A percentile compares a stretch with the other conserved stretches of the same genome.
Evolutionary conservation across 306 rosid species (phyloP).

Genomic region (Gastrolobium bilobum): DNA sequence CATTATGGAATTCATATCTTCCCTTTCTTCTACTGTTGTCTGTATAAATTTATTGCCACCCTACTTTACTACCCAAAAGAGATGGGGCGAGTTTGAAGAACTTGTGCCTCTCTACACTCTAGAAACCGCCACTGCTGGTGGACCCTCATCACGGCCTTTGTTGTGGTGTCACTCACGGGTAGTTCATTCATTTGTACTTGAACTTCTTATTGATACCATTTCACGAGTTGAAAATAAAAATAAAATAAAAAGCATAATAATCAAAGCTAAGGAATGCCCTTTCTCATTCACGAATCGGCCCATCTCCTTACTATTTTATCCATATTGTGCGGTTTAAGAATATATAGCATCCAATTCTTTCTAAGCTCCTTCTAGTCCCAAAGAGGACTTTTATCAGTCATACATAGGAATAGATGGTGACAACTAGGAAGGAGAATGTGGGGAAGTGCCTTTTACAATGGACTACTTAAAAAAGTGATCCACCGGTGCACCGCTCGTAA

Average conservation of each 20-base stretch:
- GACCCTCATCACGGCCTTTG: conserved; percentile 44
- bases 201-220: conserved; percentile 24
- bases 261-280: background rate
- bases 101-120: conserved; percentile 17
- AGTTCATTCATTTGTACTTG: conserved; percentile 33
- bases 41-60: conserved; percentile 15
- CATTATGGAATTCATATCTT: background rate
- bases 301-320: conserved; percentile 39
- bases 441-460: background rate
- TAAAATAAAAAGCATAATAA: background rate
- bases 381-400: background rate
- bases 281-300: conserved; percentile 31
- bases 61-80: conserved; percentile 29
- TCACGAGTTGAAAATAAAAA: conserved; percentile 17
- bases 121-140: conserved; percentile 39
- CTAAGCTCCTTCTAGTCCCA: conserved; percentile 4
- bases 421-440: conserved; percentile 13
- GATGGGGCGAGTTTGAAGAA: conserved; percentile 1
- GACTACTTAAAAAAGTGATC: too few species aligned
- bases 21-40: background rate
- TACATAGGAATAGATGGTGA: conserved; percentile 35
- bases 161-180: conserved; percentile 52
- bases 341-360: background rate
- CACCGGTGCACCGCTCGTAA: too few species aligned
- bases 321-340: conserved; percentile 33